These are phyloP conservation scores for Breviolum minutum DNA, from an alignment of 73 alveolate genomes.

Conservation along the genomic window DNA sequence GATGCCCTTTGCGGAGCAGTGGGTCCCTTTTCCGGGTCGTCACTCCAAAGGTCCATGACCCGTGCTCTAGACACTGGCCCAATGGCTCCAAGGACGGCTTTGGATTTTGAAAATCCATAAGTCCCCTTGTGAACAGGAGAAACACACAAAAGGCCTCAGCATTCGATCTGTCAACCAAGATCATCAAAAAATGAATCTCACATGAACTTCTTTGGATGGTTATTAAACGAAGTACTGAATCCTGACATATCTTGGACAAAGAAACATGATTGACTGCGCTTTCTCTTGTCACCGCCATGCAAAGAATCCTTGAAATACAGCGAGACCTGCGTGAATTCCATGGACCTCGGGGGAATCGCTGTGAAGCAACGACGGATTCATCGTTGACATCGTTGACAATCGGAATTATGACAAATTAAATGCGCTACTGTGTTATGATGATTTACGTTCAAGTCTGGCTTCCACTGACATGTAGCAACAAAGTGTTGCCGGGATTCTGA, in stretches of 20 bases:
- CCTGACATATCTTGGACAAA: neutral
- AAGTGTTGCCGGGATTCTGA: neutral
- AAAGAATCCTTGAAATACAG: neutral
- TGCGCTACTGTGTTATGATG: neutral
- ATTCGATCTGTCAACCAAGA: neutral
- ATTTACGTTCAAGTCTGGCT: neutral
- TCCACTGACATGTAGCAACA: neutral
- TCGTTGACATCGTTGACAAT: neutral
- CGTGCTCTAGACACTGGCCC: conserved; percentile 12
- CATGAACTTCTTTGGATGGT: neutral
- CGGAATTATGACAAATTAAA: neutral
- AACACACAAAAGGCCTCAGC: neutral
- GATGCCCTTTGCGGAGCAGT: neutral
- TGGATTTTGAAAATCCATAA: neutral
- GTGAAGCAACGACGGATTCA: neutral
- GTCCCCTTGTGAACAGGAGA: neutral
- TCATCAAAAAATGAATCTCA: neutral
- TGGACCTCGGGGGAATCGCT: neutral
- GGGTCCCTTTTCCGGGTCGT: conserved; percentile 7
- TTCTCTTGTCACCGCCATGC: neutral
- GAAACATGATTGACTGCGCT: neutral
- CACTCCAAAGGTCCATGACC: conserved; percentile 18
- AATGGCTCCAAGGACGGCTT: neutral
- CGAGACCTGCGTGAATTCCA: neutral
- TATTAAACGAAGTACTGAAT: neutral